Conservation (phyloP, 2,329 filamentous ascomycete genomes). For the Talaromyces pinophilus region DNA sequence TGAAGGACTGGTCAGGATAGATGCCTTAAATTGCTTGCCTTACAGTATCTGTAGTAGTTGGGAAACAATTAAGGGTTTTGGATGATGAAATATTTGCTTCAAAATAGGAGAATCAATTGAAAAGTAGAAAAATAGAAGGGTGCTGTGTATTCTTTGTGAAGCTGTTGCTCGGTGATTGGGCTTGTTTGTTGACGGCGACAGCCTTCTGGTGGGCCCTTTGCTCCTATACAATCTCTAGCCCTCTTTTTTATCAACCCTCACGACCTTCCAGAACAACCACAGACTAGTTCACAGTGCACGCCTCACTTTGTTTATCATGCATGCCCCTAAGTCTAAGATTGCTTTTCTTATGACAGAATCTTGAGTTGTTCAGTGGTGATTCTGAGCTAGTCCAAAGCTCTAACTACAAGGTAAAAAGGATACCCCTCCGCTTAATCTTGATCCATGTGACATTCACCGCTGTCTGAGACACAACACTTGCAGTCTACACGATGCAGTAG, state of each 20-base stretch:
- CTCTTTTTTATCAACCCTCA: neutral
- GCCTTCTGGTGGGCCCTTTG: conserved; percentile 5
- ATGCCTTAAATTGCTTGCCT: conserved; percentile 19
- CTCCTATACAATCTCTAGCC: neutral
- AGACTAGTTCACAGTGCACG: neutral
- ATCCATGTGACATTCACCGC: conserved; percentile 20
- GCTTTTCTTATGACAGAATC: neutral
- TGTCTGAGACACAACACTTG: conserved; percentile 9
- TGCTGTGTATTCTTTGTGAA: neutral
- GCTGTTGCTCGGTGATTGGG: conserved; percentile 21
- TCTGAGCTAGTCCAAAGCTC: neutral
- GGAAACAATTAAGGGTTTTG: neutral
- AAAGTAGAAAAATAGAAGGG: neutral
- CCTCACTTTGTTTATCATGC: conserved; percentile 14
- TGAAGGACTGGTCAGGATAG: neutral
- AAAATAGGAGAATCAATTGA: neutral
- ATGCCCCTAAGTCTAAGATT: neutral
- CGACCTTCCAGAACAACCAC: neutral
- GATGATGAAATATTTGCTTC: neutral
- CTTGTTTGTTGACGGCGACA: conserved; percentile 20
- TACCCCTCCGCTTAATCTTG: neutral
- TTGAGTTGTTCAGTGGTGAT: neutral
- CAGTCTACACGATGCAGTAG: conserved; percentile 1
- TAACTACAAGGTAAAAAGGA: neutral
- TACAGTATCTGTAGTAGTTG: neutral